Percentiles rank a stretch among this genome's conserved stretches.
Conservation (phyloP, 108 stramenopile species). For the Nitzschia palea region DNA sequence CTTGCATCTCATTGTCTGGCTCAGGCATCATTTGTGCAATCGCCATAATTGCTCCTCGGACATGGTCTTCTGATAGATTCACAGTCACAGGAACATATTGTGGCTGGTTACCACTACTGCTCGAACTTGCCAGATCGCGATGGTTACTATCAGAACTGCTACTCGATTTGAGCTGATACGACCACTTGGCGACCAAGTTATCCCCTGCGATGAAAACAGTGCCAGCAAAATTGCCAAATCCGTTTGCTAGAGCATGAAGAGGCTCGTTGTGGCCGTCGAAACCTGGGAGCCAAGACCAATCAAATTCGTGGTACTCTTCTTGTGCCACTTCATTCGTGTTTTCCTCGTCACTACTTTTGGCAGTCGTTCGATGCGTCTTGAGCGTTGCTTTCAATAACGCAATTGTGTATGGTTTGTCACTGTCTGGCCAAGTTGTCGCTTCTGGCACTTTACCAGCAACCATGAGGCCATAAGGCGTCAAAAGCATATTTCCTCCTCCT, state of each 20-base stretch:
- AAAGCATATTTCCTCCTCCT: constrained; percentile 85
- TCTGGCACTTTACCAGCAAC: constrained; percentile 78
- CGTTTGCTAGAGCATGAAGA: constrained; percentile 85
- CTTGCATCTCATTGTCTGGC: constrained; percentile 12
- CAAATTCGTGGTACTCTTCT: constrained; percentile 68
- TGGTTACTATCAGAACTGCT: constrained; percentile 26
- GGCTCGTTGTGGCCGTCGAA: constrained; percentile 90
- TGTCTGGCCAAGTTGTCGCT: constrained; percentile 75
- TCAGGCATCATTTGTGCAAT: constrained; percentile 82
- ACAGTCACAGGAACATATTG: constrained; percentile 70
- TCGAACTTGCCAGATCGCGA: constrained; percentile 8
- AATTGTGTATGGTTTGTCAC: constrained; percentile 73
- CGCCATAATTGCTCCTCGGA: constrained; percentile 84
- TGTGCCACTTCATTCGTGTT: constrained; percentile 28
- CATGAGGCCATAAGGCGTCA: constrained; percentile 85
- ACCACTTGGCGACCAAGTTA: constrained; percentile 86
- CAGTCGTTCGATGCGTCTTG: constrained; percentile 43
- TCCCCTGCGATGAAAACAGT: constrained; percentile 92
- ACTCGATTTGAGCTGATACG: constrained; percentile 39
- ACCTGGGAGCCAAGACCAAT: constrained; percentile 96
- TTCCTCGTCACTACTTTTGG: constrained; percentile 14
- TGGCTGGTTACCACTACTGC: constrained; percentile 36
- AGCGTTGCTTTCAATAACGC: constrained; percentile 79
- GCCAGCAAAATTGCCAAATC: constrained; percentile 75
- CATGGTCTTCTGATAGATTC: constrained; percentile 55